Conservation (phyloP, 1,284 basidiomycete genomes). For the Ceratobasidium sp. region DNA sequence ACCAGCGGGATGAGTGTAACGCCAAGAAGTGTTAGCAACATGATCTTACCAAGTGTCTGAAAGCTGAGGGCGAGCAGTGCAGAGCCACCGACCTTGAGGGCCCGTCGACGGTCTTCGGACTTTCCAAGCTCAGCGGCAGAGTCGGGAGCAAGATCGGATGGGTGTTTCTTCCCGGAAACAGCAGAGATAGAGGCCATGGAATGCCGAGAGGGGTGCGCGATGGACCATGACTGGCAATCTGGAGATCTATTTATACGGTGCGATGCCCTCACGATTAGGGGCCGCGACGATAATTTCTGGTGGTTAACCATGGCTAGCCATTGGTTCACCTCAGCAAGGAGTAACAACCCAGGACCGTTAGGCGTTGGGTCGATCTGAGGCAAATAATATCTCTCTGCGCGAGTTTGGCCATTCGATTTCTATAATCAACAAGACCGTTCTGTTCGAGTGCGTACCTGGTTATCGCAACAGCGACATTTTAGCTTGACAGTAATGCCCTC, state of each 20-base stretch:
- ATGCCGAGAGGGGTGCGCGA: background rate
- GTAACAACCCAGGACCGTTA: background rate
- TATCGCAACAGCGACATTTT: background rate
- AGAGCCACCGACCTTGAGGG: conserved; percentile 40
- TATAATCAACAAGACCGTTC: background rate
- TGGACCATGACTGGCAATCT: background rate
- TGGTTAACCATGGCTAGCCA: background rate
- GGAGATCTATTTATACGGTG: conserved; percentile 4
- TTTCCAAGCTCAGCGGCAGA: conserved; percentile 10
- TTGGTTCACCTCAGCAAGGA: background rate
- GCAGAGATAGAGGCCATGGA: background rate
- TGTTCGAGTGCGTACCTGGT: background rate
- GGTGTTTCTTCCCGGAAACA: conserved; percentile 1
- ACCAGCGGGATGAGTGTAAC: background rate
- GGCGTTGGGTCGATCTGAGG: background rate
- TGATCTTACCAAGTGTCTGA: conserved; percentile 51
- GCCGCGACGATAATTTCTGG: background rate
- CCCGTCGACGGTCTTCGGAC: conserved; percentile 30
- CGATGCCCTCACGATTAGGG: background rate
- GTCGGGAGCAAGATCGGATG: background rate
- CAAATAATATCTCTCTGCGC: background rate
- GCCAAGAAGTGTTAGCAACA: background rate
- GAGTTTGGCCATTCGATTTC: conserved; percentile 30
- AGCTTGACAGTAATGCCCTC: conserved; percentile 18
- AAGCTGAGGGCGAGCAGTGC: conserved; percentile 49